These are phyloP conservation scores for Coemansia sp. DNA, from an alignment of 192 early-diverging fungal species.

Conservation along the genomic window DNA sequence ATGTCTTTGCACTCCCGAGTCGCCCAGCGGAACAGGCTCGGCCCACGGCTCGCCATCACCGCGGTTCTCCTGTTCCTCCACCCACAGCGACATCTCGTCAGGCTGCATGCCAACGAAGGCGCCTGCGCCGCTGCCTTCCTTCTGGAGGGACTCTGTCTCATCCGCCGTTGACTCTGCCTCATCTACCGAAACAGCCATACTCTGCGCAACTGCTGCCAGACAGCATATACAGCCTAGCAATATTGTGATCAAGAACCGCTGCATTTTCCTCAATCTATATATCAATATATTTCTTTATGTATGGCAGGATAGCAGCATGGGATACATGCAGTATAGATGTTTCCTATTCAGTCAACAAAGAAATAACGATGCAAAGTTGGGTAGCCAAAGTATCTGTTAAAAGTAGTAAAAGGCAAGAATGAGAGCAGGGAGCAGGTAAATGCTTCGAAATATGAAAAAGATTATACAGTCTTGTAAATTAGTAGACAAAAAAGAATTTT, in stretches of 20 bases:
- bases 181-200: background rate
- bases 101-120: conserved; percentile 42
- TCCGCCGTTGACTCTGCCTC: background rate
- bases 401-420: too few species aligned
- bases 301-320: too few species aligned
- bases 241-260: background rate
- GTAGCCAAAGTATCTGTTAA: too few species aligned
- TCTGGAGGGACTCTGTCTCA: conserved; percentile 2
- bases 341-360: too few species aligned
- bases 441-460: too few species aligned
- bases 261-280: too few species aligned
- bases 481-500: background rate
- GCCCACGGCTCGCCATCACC: conserved; percentile 7
- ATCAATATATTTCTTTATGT: too few species aligned
- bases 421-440: too few species aligned
- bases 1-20: conserved; percentile 6
- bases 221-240: conserved; percentile 8
- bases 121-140: background rate
- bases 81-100: conserved; percentile 31
- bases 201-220: conserved; percentile 12
- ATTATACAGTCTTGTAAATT: background rate
- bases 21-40: conserved; percentile 5
- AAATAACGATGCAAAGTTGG: too few species aligned
- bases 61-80: conserved; percentile 18
- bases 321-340: too few species aligned